Evolutionary conservation across 2,329 filamentous ascomycete species (phyloP).

Genomic region (Nothophoma quercina): DNA sequence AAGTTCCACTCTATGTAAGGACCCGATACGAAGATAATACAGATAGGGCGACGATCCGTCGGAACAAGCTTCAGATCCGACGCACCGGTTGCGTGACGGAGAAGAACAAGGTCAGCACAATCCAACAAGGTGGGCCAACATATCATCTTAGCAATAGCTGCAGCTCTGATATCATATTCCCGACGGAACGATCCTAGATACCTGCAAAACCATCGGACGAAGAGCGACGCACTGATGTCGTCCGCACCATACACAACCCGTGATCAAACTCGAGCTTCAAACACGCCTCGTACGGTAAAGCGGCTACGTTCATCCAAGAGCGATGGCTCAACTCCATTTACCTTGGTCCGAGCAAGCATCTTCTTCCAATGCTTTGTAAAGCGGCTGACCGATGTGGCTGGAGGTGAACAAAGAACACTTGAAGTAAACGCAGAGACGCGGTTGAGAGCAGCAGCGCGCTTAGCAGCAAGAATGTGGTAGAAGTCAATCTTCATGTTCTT

Average conservation of each 20-base stretch:
- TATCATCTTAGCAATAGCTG: not conserved
- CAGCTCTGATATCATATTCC: not conserved
- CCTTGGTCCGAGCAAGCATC: not conserved
- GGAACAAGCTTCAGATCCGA: not conserved
- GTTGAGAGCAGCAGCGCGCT: constrained; percentile 5
- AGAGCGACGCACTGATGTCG: not conserved
- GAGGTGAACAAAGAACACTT: too few relatives aligned
- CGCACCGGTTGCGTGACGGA: not conserved
- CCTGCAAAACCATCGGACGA: not conserved
- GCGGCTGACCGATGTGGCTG: not conserved
- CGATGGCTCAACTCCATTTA: not conserved
- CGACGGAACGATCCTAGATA: not conserved
- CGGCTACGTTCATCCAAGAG: not conserved
- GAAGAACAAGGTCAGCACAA: not conserved
- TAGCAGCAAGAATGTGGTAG: constrained; percentile 15
- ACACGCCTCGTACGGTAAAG: not conserved
- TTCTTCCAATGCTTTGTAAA: not conserved
- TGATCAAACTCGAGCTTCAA: not conserved
- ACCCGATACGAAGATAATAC: not conserved
- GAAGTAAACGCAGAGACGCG: not conserved
- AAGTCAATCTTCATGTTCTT: constrained; percentile 14
- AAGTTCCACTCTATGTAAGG: constrained; percentile 5
- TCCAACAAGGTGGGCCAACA: not conserved
- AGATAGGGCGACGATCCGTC: not conserved
- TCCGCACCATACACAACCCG: not conserved